A percentile compares a stretch with the other conserved stretches of the same genome.
These are phyloP conservation scores for Xenoacremonium recifei DNA, from an alignment of 2,329 filamentous ascomycete genomes.

Conservation along the genomic window DNA sequence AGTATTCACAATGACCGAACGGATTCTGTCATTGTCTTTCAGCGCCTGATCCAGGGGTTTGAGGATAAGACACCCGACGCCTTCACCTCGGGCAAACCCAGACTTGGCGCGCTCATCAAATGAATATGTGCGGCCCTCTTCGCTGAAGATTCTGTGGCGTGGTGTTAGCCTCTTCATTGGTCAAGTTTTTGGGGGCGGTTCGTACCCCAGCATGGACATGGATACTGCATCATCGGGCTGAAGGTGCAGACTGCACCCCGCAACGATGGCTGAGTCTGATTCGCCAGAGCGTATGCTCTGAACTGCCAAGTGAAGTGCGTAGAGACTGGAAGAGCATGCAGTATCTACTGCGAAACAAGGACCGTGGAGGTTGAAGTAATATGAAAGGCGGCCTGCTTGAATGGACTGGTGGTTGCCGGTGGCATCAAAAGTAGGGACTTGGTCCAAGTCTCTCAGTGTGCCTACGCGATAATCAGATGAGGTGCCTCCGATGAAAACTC, in stretches of 20 bases:
- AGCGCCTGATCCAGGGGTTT: constrained; percentile 57
- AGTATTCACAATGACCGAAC: constrained; percentile 49
- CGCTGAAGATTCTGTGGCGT: no score
- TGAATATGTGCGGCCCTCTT: no score
- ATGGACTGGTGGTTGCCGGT: constrained; percentile 51
- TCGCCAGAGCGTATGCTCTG: constrained; percentile 28
- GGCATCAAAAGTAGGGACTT: constrained; percentile 51
- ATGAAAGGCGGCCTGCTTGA: constrained; percentile 42
- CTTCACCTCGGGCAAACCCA: constrained; percentile 63
- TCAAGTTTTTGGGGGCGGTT: no score
- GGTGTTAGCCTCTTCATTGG: no score
- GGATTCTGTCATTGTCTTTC: constrained; percentile 52
- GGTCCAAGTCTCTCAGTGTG: constrained; percentile 41
- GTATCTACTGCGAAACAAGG: constrained; percentile 36
- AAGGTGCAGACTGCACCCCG: constrained; percentile 19
- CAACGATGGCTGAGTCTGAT: constrained; percentile 40
- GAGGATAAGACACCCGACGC: constrained; percentile 52
- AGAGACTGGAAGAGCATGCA: constrained; percentile 33
- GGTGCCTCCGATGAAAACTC: neutral
- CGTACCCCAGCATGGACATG: constrained; percentile 32
- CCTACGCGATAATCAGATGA: neutral
- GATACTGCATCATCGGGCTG: constrained; percentile 21
- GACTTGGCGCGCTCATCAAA: no score
- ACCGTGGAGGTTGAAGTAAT: constrained; percentile 33
- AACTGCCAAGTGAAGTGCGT: constrained; percentile 31